Evolutionary conservation across 31 red algal species (phyloP).

Genomic region (Pterothamnion heteromorphum): DNA sequence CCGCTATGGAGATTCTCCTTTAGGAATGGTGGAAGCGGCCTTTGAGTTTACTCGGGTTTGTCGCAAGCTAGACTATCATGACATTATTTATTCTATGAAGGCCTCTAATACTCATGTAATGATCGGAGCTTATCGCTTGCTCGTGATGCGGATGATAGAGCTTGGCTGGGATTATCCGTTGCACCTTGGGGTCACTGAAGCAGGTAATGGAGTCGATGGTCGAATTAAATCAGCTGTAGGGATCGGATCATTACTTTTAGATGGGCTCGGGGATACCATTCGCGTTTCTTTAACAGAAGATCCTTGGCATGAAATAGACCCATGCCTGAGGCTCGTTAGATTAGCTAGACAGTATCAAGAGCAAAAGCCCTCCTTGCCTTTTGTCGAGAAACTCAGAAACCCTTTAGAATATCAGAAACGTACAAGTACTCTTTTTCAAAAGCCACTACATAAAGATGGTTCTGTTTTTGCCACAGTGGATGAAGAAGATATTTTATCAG

Average conservation of each 20-base stretch:
- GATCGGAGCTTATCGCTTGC: constrained; percentile 94
- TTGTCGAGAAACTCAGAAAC: no score
- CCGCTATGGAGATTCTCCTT: constrained; percentile 93
- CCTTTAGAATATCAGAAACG: no score
- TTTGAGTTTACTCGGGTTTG: constrained; percentile 89
- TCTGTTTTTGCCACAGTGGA: no score
- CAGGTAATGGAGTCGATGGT: constrained; percentile 97
- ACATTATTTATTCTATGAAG: constrained; percentile 98
- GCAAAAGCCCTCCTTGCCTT: no score
- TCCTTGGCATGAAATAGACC: constrained; percentile 99
- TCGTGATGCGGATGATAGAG: constrained; percentile 67
- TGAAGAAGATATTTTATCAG: no score
- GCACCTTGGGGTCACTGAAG: constrained; percentile 98
- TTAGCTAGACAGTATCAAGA: no score
- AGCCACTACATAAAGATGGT: no score
- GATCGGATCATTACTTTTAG: constrained; percentile 89
- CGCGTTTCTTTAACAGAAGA: constrained; percentile 95
- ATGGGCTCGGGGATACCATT: constrained; percentile 98
- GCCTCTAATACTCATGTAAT: constrained; percentile 95
- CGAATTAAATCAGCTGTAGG: constrained; percentile 95
- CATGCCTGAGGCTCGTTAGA: no score
- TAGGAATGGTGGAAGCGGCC: constrained; percentile 98
- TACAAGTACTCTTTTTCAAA: no score
- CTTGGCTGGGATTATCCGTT: constrained; percentile 73
- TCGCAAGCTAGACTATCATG: constrained; percentile 88